A percentile compares a stretch with the other conserved stretches of the same genome.
Evolutionary conservation across 805 yeast species (phyloP).

Genomic region (Saccharomycopsis oosterbeekiorum): DNA sequence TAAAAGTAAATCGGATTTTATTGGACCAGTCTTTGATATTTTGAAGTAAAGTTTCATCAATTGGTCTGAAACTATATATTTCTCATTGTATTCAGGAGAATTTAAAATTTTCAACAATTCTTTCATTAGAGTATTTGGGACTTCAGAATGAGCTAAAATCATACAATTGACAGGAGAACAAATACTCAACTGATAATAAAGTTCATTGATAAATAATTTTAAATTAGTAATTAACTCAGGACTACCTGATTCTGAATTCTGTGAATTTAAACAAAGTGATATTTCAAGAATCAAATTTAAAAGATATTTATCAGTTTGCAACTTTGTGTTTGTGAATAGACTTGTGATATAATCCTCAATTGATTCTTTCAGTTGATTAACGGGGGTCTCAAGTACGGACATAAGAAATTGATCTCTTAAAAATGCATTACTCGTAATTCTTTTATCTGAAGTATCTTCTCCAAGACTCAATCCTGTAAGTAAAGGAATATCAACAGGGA

Average conservation of each 20-base stretch:
- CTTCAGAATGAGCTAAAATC: conserved; percentile 5
- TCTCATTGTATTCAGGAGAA: not conserved
- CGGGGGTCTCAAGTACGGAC: not conserved
- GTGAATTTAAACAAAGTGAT: not conserved
- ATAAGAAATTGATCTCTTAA: not conserved
- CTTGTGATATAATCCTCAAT: not conserved
- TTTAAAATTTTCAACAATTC: not conserved
- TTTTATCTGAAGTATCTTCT: not conserved
- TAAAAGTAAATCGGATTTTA: conserved; percentile 4
- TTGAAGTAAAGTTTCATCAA: conserved; percentile 9
- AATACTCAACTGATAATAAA: conserved; percentile 5
- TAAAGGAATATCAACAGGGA: not conserved
- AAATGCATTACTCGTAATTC: not conserved
- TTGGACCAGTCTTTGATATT: conserved; percentile 11
- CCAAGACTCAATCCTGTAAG: not conserved
- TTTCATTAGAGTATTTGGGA: conserved; percentile 5
- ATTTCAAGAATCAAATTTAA: not conserved
- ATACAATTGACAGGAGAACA: conserved; percentile 10
- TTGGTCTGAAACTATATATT: conserved; percentile 4
- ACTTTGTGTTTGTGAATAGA: not conserved
- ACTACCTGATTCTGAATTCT: not conserved
- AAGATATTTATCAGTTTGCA: not conserved
- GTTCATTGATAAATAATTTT: conserved; percentile 12
- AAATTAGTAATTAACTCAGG: conserved; percentile 2
- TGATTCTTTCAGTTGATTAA: not conserved